A percentile compares a stretch with the other conserved stretches of the same genome.
Conservation (phyloP, 2,329 filamentous ascomycete species). For the Exophiala xenobiotica region DNA sequence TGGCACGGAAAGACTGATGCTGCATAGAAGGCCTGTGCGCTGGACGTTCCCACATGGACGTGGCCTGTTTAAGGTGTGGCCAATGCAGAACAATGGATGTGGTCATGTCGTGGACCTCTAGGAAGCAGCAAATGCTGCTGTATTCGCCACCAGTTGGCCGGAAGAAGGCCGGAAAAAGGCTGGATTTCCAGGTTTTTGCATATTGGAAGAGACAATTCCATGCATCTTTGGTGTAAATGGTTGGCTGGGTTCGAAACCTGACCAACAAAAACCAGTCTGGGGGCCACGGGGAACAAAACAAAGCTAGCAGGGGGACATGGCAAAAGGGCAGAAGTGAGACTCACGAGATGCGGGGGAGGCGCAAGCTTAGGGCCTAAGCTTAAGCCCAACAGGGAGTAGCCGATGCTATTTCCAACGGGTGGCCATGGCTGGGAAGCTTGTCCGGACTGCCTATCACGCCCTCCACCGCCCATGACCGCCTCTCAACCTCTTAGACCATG, state of each 20-base stretch:
- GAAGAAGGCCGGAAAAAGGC: background rate
- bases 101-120: background rate
- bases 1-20: too few relatives aligned
- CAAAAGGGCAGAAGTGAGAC: background rate
- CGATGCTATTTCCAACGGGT: conserved; percentile 2
- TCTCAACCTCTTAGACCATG: too few relatives aligned
- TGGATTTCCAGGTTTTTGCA: background rate
- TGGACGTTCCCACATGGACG: background rate
- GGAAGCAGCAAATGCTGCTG: background rate
- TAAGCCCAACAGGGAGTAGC: background rate
- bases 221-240: background rate
- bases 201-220: background rate
- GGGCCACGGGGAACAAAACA: background rate
- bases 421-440: background rate
- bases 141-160: too few relatives aligned
- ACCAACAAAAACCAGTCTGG: background rate
- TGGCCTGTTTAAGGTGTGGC: background rate
- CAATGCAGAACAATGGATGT: background rate
- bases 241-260: conserved; percentile 2
- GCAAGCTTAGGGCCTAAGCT: background rate
- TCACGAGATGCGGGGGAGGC: conserved; percentile 1
- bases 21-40: background rate
- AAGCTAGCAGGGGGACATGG: background rate
- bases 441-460: background rate
- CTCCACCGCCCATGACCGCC: too few relatives aligned